These are phyloP conservation scores for Phycomyces blakesleeanus DNA, from an alignment of 192 early-diverging fungal species.

Conservation along the genomic window DNA sequence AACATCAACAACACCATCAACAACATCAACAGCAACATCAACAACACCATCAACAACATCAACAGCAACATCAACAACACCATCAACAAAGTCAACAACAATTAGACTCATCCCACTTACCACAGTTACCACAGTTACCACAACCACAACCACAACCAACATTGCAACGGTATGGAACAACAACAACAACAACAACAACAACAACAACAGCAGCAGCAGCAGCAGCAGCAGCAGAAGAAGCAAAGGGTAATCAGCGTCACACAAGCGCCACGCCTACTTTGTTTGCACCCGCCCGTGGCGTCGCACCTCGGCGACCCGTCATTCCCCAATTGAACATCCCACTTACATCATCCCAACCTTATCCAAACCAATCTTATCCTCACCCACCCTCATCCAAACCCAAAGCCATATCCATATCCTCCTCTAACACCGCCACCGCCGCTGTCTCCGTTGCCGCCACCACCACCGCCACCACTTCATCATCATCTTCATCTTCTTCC, in stretches of 20 bases:
- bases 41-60: not conserved
- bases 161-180: not conserved
- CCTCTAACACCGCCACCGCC: not conserved
- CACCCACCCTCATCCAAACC: not conserved
- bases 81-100: not conserved
- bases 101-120: not conserved
- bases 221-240: not conserved
- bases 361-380: not conserved
- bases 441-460: not conserved
- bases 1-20: conserved; percentile 11
- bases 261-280: conserved; percentile 1
- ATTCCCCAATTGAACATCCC: conserved; percentile 19
- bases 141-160: not conserved
- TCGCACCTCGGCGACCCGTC: conserved; percentile 5
- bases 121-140: conserved; percentile 1
- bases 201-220: not conserved
- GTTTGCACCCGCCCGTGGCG: not conserved
- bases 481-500: conserved; percentile 8
- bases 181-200: not conserved
- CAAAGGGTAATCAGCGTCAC: not conserved
- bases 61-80: conserved; percentile 12
- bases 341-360: conserved; percentile 11
- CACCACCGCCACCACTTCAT: not conserved
- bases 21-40: conserved; percentile 3
- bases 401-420: not conserved